Evolutionary conservation across 2,329 filamentous ascomycete genomes (phyloP).

Genomic region (Grosmannia huntii): DNA sequence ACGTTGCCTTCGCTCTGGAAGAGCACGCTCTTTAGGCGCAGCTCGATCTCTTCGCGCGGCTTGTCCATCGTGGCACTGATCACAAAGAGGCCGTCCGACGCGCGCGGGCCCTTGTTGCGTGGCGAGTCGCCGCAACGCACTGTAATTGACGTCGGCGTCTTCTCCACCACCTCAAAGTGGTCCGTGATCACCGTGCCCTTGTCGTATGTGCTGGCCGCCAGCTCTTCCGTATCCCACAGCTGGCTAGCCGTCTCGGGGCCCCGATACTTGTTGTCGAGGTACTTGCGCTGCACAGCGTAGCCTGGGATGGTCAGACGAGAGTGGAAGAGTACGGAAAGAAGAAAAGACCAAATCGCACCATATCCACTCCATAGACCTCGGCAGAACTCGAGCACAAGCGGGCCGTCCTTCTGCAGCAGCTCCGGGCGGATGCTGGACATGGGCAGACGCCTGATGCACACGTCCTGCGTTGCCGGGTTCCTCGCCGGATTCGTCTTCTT

Average conservation of each 20-base stretch:
- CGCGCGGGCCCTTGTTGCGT: slow-evolving; percentile 38
- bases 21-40: slow-evolving; percentile 52
- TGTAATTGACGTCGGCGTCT: slow-evolving; percentile 45
- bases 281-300: slow-evolving; percentile 44
- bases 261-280: slow-evolving; percentile 46
- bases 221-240: slow-evolving; percentile 46
- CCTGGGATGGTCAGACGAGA: slow-evolving; percentile 23
- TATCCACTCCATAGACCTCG: slow-evolving; percentile 53
- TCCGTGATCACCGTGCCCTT: slow-evolving; percentile 53
- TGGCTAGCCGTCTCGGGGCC: slow-evolving; percentile 41
- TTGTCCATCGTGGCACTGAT: slow-evolving; percentile 49
- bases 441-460: slow-evolving; percentile 50
- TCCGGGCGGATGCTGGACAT: slow-evolving; percentile 51
- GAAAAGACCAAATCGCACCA: slow-evolving; percentile 30
- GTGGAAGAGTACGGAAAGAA: not conserved
- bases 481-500: slow-evolving; percentile 46
- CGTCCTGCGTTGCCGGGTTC: slow-evolving; percentile 52
- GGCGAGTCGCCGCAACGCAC: slow-evolving; percentile 56
- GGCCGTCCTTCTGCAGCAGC: slow-evolving; percentile 45
- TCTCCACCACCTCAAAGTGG: slow-evolving; percentile 59
- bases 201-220: slow-evolving; percentile 44
- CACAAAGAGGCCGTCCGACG: slow-evolving; percentile 54
- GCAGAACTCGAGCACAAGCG: slow-evolving; percentile 51
- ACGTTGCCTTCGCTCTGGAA: slow-evolving; percentile 30
- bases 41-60: slow-evolving; percentile 45